Base-by-base conservation (phyloP, 352 stramenopile species). In the Phytophthora vignae region DNA sequence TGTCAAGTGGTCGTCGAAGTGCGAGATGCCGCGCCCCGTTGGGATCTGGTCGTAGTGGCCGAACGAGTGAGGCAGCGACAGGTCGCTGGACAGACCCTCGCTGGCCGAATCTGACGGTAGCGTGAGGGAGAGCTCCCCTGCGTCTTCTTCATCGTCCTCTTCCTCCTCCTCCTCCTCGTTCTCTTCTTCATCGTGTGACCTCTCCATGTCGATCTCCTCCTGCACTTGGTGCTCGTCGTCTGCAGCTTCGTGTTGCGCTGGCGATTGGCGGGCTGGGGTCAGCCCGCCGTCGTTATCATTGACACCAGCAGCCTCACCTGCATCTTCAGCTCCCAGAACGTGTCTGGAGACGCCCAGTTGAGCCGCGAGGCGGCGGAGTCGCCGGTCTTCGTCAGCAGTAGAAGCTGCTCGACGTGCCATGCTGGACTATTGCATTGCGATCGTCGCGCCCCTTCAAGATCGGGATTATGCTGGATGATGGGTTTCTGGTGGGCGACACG, bases 1-100 rank as follows among this genome's bases (percentile, higher is more conserved):
- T 8, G 49, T 36, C 52, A 92, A 67, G 56, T 91, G 83, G 57
- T 92, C 84, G 69, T 93, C 86, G 48, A 91, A 92, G 14, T 80
- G 77, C 36, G 78, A 85, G 49, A 87, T 67, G 15, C 73, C 65
- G 17, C 61, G 57, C 5, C 75, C 69, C 9, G 53, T 55, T 2
- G 57, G 50, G 14, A 78, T 73, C 42, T 65, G 40, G 56, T 88
- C 83, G 58, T 90, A 91, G 19, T 89, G 79, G 1, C 85, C 85
- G 63, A 93, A 90, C 14, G 86, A 93, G 14, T 78, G 82, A 27
- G 86, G 84, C 46, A 93, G 67, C 48, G 84, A 93, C 50, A 93
- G 72, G 17, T 93, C 86, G 60, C 86, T 93, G 29, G 85, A 93
- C 40, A 86, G 63, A 15, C 83, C 88, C 73, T 93, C 85, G 64